phyloP scores from a whole-genome alignment of 164 flowering plant genomes.

The Santalum album region DNA sequence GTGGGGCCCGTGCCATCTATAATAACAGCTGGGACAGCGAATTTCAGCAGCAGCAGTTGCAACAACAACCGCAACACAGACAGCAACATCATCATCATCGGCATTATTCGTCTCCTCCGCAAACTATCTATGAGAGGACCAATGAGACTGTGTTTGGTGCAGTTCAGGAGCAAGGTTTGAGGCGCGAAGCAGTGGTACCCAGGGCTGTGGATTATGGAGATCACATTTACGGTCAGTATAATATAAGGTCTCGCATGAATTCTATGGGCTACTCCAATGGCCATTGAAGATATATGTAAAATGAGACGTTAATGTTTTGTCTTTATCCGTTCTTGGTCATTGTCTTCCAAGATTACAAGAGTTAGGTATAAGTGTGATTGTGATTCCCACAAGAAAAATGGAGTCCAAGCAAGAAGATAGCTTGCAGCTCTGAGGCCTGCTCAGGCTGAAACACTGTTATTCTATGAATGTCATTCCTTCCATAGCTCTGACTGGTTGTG shows the following conservation, averaged over 20 bases:
- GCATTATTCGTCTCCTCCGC: background rate
- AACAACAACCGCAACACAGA: constrained; percentile 14
- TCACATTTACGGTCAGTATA: background rate
- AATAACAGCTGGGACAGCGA: background rate
- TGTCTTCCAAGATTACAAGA: background rate
- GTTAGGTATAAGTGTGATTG: background rate
- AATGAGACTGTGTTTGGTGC: background rate
- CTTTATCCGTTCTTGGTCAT: background rate
- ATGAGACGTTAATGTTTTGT: background rate
- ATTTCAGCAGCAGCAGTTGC: background rate
- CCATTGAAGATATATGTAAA: constrained; percentile 10
- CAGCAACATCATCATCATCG: constrained; percentile 36
- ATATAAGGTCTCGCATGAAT: background rate
- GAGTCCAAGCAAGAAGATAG: background rate
- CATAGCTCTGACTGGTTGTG: background rate
- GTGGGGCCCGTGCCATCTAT: background rate
- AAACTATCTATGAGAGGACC: background rate
- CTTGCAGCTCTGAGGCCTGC: background rate
- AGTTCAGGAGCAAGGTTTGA: background rate
- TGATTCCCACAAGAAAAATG: background rate
- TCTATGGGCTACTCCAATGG: constrained; percentile 29
- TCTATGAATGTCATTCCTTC: background rate
- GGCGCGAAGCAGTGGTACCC: background rate
- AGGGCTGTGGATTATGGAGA: background rate
- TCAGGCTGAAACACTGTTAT: background rate